A percentile compares a stretch with the other conserved stretches of the same genome.
These are phyloP conservation scores for Stenocarpella maydis DNA, from an alignment of 2,329 filamentous ascomycete species.

Conservation along the genomic window DNA sequence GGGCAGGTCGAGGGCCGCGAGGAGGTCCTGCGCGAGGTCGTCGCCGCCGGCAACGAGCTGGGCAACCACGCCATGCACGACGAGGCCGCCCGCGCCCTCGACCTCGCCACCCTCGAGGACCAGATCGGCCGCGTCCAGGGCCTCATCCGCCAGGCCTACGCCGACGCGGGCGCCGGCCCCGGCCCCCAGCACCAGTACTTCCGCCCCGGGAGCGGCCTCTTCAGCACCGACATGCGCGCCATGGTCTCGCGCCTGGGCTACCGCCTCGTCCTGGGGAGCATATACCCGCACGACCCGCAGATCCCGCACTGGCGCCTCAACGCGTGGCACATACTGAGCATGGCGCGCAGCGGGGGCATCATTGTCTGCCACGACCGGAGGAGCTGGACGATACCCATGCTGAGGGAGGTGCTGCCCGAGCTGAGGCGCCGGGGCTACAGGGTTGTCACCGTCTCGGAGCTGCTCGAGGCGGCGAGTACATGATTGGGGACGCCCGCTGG, in stretches of 20 bases:
- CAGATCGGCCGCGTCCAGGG: constrained; percentile 73
- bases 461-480: constrained; percentile 55
- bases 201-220: constrained; percentile 85
- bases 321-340: constrained; percentile 80
- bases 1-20: constrained; percentile 69
- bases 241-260: constrained; percentile 70
- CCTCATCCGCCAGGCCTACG: constrained; percentile 66
- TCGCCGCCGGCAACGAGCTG: constrained; percentile 73
- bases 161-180: constrained; percentile 46
- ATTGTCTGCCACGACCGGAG: constrained; percentile 88
- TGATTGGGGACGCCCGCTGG: background rate
- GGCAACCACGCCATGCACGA: constrained; percentile 92
- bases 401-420: constrained; percentile 75
- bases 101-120: constrained; percentile 62
- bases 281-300: constrained; percentile 94
- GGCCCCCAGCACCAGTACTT: constrained; percentile 71
- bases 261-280: constrained; percentile 78
- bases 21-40: constrained; percentile 62
- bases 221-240: constrained; percentile 73
- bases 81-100: constrained; percentile 73
- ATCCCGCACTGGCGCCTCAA: constrained; percentile 75
- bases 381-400: constrained; percentile 84
- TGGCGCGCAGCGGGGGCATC: constrained; percentile 78
- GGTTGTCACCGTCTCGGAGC: constrained; percentile 74
- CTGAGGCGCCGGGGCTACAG: constrained; percentile 74